A percentile compares a stretch with the other conserved stretches of the same genome.
Conservation (phyloP, 768 basidiomycete genomes). For the Cystobasidium onofrii region DNA sequence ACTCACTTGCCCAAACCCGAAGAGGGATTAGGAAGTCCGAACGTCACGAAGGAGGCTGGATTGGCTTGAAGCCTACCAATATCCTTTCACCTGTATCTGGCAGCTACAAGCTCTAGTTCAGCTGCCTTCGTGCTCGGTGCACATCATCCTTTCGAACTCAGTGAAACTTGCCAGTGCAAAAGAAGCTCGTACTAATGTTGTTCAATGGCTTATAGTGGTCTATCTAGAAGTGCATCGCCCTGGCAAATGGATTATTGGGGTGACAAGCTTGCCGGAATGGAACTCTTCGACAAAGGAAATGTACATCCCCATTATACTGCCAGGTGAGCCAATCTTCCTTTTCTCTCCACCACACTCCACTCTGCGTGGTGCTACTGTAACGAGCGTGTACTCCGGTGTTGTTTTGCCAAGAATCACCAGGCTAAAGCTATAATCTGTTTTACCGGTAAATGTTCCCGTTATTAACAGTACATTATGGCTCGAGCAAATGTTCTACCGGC, state of each 20-base stretch:
- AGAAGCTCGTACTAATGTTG: too few relatives aligned
- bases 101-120: too few relatives aligned
- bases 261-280: slow-evolving; percentile 9
- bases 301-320: slow-evolving; percentile 16
- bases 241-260: slow-evolving; percentile 16
- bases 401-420: too few relatives aligned
- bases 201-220: neutral
- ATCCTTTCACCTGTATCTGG: too few relatives aligned
- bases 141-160: too few relatives aligned
- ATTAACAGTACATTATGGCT: neutral
- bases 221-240: neutral
- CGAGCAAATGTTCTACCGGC: slow-evolving; percentile 25
- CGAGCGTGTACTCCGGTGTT: too few relatives aligned
- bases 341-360: neutral
- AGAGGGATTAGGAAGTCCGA: too few relatives aligned
- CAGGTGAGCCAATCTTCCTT: slow-evolving; percentile 3
- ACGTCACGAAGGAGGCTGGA: too few relatives aligned
- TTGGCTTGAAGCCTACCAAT: too few relatives aligned
- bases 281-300: slow-evolving; percentile 14
- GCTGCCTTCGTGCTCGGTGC: too few relatives aligned
- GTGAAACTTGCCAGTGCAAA: too few relatives aligned
- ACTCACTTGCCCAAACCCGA: too few relatives aligned
- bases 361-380: neutral
- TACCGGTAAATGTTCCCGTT: neutral
- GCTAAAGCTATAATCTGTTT: neutral